Evolutionary conservation across 345 rosid genomes (phyloP).

Genomic region (thale cress (Arabidopsis thaliana)): DNA sequence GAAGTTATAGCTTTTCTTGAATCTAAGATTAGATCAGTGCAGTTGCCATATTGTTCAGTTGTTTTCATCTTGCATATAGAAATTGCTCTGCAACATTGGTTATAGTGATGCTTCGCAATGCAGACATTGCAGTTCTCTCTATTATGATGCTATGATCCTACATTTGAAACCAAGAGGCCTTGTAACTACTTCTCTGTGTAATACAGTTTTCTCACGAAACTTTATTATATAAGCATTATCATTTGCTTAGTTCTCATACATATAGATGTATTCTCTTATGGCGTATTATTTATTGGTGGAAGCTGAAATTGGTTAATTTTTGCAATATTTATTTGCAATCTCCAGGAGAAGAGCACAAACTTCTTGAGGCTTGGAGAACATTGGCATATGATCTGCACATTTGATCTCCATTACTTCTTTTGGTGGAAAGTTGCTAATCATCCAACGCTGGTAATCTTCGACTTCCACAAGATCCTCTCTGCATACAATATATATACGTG

Average conservation of each 20-base stretch:
- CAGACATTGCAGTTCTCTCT: too few species aligned
- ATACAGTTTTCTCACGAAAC: background rate
- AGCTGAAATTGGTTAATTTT: constrained; percentile 15
- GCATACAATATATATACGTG: constrained; percentile 38
- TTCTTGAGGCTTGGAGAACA: constrained; percentile 48
- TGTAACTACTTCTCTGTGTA: background rate
- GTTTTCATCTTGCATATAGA: background rate
- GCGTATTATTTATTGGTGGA: background rate
- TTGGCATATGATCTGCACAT: constrained; percentile 54
- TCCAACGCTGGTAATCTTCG: constrained; percentile 43
- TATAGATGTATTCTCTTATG: background rate
- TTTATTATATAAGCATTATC: background rate
- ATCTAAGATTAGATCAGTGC: background rate
- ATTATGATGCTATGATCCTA: too few species aligned
- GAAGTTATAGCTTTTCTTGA: background rate
- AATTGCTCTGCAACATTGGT: background rate
- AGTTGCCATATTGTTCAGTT: too few species aligned
- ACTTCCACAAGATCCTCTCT: constrained; percentile 32
- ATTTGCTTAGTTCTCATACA: too few species aligned
- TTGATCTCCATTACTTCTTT: constrained; percentile 46
- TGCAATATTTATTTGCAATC: constrained; percentile 22
- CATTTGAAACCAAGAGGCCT: background rate
- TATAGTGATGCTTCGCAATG: background rate
- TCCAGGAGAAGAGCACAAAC: constrained; percentile 31
- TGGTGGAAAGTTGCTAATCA: constrained; percentile 30